phyloP scores from a whole-genome alignment of 139 green algal species.

The Spirogloea muscicola region DNA sequence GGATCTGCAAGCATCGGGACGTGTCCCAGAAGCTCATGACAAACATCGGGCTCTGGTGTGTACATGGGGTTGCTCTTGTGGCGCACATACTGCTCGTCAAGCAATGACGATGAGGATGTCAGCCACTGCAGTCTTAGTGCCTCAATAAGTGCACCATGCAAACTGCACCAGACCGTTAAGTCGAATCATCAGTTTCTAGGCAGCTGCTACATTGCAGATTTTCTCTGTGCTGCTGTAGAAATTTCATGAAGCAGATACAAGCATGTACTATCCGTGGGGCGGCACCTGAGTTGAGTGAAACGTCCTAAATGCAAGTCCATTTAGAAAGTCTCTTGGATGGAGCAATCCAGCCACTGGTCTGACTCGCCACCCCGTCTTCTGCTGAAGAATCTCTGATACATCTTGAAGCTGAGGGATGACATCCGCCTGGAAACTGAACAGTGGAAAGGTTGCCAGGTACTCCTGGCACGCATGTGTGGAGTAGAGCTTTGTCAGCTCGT shows the following conservation, averaged over 20 bases:
- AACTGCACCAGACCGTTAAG: no score
- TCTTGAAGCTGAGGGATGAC: constrained; percentile 77
- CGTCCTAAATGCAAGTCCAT: constrained; percentile 83
- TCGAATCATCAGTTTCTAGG: no score
- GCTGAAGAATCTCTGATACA: constrained; percentile 57
- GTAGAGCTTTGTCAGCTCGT: constrained; percentile 65
- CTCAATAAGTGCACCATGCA: no score
- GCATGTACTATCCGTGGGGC: no score
- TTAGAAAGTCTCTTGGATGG: constrained; percentile 88
- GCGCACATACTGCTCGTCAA: constrained; percentile 41
- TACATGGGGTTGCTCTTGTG: constrained; percentile 65
- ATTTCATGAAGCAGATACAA: no score
- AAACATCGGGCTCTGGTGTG: constrained; percentile 86
- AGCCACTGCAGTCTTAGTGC: no score
- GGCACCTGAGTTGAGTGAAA: constrained; percentile 71
- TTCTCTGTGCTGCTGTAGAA: no score
- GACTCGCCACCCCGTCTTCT: constrained; percentile 65
- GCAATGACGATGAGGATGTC: no score
- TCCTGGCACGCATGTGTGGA: constrained; percentile 70
- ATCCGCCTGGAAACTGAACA: constrained; percentile 67
- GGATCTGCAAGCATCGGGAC: constrained; percentile 81
- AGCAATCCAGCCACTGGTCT: constrained; percentile 83
- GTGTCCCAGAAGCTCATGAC: constrained; percentile 82
- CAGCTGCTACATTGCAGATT: no score
- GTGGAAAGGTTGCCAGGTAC: constrained; percentile 51